Conservation (phyloP, 1,284 basidiomycete genomes). For the Phlebopus sp. region DNA sequence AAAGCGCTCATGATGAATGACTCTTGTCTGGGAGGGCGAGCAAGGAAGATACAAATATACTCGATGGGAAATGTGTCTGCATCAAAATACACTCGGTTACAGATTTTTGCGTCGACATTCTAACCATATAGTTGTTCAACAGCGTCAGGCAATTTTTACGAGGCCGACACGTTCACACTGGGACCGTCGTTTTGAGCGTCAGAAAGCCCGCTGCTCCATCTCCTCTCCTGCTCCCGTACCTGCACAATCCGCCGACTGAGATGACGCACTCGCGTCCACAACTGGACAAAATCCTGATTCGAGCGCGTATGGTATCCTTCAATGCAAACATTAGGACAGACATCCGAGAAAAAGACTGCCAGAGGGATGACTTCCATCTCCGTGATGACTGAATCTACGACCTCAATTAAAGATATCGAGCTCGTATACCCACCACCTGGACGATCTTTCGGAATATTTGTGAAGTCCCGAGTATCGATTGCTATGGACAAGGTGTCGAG, state of each 20-base stretch:
- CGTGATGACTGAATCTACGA: slow-evolving; percentile 1
- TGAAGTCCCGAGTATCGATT: not conserved
- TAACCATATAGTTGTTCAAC: too few species aligned
- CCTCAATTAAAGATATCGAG: not conserved
- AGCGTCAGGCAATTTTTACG: too few species aligned
- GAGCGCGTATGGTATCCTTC: too few species aligned
- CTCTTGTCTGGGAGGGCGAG: too few species aligned
- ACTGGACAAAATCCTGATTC: too few species aligned
- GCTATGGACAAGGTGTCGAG: slow-evolving; percentile 1
- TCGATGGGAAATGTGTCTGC: too few species aligned
- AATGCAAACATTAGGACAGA: slow-evolving; percentile 3
- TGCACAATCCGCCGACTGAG: not conserved
- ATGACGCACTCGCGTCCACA: slow-evolving; percentile 3
- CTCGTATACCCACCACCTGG: slow-evolving; percentile 1
- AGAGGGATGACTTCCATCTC: not conserved
- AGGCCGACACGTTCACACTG: too few species aligned
- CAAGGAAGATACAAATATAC: too few species aligned
- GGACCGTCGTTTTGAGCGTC: not conserved
- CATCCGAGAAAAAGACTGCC: slow-evolving; percentile 5
- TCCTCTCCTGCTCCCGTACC: slow-evolving; percentile 7
- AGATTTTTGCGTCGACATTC: too few species aligned
- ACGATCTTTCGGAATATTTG: slow-evolving; percentile 1
- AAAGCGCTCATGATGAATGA: too few species aligned
- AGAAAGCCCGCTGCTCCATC: not conserved
- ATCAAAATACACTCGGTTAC: too few species aligned